These are phyloP conservation scores for Tricholoma flavovirens DNA, from an alignment of 768 basidiomycete species.

Conservation along the genomic window DNA sequence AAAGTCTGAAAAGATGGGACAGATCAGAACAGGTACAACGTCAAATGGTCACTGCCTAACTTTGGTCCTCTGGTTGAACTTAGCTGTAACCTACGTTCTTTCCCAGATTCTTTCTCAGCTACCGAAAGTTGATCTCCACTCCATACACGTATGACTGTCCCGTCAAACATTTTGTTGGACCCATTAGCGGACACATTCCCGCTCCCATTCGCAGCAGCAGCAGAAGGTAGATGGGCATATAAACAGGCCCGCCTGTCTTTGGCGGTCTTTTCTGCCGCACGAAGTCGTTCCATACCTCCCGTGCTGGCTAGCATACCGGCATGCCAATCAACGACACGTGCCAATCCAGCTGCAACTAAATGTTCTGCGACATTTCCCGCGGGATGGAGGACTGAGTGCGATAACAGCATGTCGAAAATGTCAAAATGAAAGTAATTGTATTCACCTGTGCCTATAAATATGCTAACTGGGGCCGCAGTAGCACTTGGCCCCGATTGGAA, in stretches of 20 bases:
- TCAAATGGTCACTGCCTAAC: constrained; percentile 30
- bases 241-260: constrained; percentile 70
- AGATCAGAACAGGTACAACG: background rate
- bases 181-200: constrained; percentile 42
- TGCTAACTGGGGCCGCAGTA: constrained; percentile 59
- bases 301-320: constrained; percentile 84
- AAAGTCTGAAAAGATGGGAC: constrained; percentile 42
- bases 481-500: constrained; percentile 59
- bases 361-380: constrained; percentile 93
- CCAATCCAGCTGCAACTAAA: constrained; percentile 77
- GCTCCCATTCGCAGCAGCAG: constrained; percentile 39
- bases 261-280: constrained; percentile 75
- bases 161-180: constrained; percentile 61
- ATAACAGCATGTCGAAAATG: background rate
- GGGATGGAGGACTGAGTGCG: constrained; percentile 68
- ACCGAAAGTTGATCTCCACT: constrained; percentile 88
- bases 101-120: constrained; percentile 60
- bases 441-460: constrained; percentile 85
- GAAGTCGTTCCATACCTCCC: constrained; percentile 84
- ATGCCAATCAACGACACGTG: constrained; percentile 95
- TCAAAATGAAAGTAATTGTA: constrained; percentile 3
- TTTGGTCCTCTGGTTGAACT: constrained; percentile 86
- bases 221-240: constrained; percentile 51
- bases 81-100: constrained; percentile 80
- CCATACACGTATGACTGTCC: constrained; percentile 82